A percentile compares a stretch with the other conserved stretches of the same genome.
phyloP scores from a whole-genome alignment of 1,284 basidiomycete species.

The Ceratobasidium sp. region DNA sequence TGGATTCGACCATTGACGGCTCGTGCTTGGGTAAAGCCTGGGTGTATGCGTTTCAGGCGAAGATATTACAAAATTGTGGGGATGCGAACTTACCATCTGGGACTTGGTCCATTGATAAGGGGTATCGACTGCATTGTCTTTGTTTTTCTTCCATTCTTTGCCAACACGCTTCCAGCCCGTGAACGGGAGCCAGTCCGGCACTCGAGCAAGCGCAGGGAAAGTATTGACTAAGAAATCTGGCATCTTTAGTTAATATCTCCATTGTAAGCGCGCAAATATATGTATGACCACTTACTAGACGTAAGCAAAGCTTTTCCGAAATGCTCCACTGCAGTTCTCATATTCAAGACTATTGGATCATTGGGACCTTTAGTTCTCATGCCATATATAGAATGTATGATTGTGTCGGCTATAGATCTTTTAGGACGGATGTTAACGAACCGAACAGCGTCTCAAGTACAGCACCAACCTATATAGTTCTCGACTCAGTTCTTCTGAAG shows the following conservation, averaged over 20 bases:
- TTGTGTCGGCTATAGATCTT: background rate
- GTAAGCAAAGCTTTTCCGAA: constrained; percentile 15
- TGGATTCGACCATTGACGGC: too few species aligned
- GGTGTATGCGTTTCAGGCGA: background rate
- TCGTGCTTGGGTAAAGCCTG: too few species aligned
- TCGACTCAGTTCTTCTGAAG: constrained; percentile 11
- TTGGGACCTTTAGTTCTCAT: background rate
- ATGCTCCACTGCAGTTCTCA: constrained; percentile 1
- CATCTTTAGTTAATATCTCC: background rate
- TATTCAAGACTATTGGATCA: constrained; percentile 32
- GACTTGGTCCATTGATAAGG: constrained; percentile 23
- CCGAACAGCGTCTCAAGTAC: background rate
- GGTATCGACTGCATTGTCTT: constrained; percentile 9
- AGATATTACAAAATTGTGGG: background rate
- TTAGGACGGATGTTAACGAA: background rate
- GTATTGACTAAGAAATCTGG: constrained; percentile 38
- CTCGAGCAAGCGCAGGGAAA: constrained; percentile 21
- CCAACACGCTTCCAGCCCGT: constrained; percentile 25
- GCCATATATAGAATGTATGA: constrained; percentile 36
- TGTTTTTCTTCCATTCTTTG: constrained; percentile 32
- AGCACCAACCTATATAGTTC: constrained; percentile 12
- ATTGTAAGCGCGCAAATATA: background rate
- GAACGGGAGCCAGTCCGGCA: constrained; percentile 45
- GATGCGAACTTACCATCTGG: background rate
- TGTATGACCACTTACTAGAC: background rate